Percentiles rank a stretch among this genome's conserved stretches.
Evolutionary conservation across 2,329 filamentous ascomycete genomes (phyloP).

Genomic region (Verticillium albo-atrum): DNA sequence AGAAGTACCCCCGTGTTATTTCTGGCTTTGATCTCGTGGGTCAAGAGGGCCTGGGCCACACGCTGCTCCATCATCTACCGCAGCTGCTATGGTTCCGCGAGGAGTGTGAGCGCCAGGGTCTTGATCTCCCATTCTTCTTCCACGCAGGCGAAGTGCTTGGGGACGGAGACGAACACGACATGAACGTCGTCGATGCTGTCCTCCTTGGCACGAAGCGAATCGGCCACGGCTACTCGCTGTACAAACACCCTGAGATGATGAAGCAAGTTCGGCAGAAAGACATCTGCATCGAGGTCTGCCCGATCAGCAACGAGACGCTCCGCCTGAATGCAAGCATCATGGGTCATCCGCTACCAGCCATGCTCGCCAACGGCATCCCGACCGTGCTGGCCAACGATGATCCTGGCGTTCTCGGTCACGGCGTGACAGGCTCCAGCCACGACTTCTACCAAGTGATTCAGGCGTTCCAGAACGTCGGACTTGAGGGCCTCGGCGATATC

Average conservation of each 20-base stretch:
- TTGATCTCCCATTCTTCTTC: constrained; percentile 83
- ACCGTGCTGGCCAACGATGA: constrained; percentile 79
- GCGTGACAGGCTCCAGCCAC: constrained; percentile 70
- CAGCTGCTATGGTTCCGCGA: constrained; percentile 85
- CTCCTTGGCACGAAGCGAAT: constrained; percentile 75
- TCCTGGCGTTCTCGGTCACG: constrained; percentile 73
- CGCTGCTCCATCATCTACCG: constrained; percentile 67
- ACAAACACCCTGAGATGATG: constrained; percentile 77
- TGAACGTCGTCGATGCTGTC: constrained; percentile 74
- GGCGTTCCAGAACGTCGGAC: constrained; percentile 76
- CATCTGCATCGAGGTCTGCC: constrained; percentile 77
- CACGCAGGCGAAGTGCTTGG: constrained; percentile 77
- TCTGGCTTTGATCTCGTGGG: constrained; percentile 82
- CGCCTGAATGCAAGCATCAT: constrained; percentile 67
- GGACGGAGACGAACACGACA: constrained; percentile 56
- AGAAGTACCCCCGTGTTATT: constrained; percentile 61
- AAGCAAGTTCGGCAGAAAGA: constrained; percentile 77
- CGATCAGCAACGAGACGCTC: constrained; percentile 69
- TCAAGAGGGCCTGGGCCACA: constrained; percentile 69
- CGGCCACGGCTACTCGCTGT: constrained; percentile 75
- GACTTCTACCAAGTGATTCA: constrained; percentile 86
- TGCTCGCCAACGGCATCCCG: constrained; percentile 71
- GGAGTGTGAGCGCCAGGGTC: constrained; percentile 63
- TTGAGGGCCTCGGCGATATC: constrained; percentile 72
- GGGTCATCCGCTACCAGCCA: constrained; percentile 68